Evolutionary conservation across 1,284 basidiomycete genomes (phyloP).

Genomic region (Hortiboletus rubellus): DNA sequence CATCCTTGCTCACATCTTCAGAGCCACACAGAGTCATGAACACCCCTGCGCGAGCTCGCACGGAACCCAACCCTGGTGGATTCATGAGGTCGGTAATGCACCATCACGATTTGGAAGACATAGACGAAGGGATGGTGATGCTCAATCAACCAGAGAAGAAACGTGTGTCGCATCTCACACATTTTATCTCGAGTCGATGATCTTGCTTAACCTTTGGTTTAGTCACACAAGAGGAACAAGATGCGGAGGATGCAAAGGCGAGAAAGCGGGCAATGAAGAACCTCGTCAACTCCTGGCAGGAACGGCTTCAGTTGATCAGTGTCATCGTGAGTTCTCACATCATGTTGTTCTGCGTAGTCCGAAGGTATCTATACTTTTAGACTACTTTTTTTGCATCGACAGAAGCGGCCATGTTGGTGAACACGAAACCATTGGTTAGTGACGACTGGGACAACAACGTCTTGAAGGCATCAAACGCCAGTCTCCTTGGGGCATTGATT

Average conservation of each 20-base stretch:
- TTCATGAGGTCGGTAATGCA: constrained; percentile 25
- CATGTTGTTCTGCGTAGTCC: background rate
- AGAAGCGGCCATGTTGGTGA: constrained; percentile 52
- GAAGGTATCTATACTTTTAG: constrained; percentile 30
- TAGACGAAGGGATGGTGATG: constrained; percentile 16
- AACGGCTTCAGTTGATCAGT: constrained; percentile 55
- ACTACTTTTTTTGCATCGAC: constrained; percentile 63
- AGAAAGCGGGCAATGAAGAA: constrained; percentile 47
- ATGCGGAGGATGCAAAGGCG: constrained; percentile 45
- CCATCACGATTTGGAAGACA: constrained; percentile 3
- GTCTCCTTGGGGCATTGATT: constrained; percentile 50
- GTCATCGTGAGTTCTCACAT: constrained; percentile 46
- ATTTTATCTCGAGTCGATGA: background rate
- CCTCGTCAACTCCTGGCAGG: constrained; percentile 59
- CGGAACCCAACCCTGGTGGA: constrained; percentile 15
- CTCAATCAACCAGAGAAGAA: constrained; percentile 16
- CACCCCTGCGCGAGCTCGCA: constrained; percentile 13
- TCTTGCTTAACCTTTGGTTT: background rate
- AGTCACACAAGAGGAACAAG: constrained; percentile 51
- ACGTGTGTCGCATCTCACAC: constrained; percentile 16
- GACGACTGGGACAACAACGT: background rate
- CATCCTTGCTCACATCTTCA: constrained; percentile 11
- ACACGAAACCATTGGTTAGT: constrained; percentile 33
- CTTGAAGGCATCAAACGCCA: constrained; percentile 45
- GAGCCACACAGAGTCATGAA: constrained; percentile 19